A percentile compares a stretch with the other conserved stretches of the same genome.
These are phyloP conservation scores for Cornus suecica DNA, from an alignment of 148 eudicot species.

Conservation along the genomic window DNA sequence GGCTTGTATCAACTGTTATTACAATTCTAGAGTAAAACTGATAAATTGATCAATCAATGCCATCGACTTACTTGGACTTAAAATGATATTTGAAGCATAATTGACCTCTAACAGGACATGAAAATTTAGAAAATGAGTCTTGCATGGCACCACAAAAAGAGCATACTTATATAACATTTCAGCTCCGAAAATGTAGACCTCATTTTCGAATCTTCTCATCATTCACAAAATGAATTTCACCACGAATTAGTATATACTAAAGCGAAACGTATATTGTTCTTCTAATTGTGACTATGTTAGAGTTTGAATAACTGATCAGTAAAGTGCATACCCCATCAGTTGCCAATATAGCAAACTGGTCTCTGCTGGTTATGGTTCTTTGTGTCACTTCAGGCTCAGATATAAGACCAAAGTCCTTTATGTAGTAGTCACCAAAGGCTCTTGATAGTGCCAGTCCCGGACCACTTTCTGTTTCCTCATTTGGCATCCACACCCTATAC, in stretches of 20 bases:
- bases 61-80: no score
- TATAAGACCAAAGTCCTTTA: constrained; percentile 72
- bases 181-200: not conserved
- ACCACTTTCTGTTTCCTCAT: constrained; percentile 31
- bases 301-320: not conserved
- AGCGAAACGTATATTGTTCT: no score
- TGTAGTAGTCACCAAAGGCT: constrained; percentile 75
- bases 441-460: constrained; percentile 80
- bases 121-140: no score
- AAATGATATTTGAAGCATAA: no score
- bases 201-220: not conserved
- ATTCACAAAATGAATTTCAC: not conserved
- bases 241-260: no score
- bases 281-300: not conserved
- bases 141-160: not conserved
- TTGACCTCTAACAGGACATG: not conserved
- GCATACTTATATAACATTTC: not conserved
- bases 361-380: constrained; percentile 44
- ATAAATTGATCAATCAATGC: no score
- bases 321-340: constrained; percentile 70
- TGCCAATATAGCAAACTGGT: constrained; percentile 70
- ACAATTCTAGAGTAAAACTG: no score
- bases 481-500: constrained; percentile 65
- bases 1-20: no score
- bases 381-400: constrained; percentile 74